Conservation (phyloP, 1,284 basidiomycete genomes). For the Cutaneotrichosporon spelunceum region DNA sequence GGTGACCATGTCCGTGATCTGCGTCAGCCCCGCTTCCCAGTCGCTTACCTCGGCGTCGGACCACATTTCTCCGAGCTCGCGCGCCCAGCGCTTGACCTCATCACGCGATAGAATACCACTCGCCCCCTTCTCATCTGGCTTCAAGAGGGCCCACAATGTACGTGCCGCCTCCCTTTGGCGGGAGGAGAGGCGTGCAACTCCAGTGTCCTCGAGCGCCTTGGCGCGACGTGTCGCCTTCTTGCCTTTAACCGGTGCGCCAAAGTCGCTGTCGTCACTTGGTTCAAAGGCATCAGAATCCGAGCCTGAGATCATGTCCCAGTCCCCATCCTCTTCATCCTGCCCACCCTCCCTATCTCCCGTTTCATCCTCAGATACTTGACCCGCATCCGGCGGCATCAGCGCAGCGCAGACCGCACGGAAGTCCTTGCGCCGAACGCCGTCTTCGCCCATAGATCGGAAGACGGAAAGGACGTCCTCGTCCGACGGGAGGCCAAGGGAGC, state of each 20-base stretch:
- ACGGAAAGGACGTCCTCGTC: conserved; percentile 50
- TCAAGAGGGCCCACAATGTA: conserved; percentile 48
- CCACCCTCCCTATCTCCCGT: background rate
- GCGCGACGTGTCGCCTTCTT: background rate
- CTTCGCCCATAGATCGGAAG: conserved; percentile 39
- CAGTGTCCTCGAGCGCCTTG: conserved; percentile 5
- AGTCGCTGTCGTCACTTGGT: conserved; percentile 23
- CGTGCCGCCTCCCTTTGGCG: conserved; percentile 41
- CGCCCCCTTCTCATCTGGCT: conserved; percentile 23
- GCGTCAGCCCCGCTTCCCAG: background rate
- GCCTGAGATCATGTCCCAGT: conserved; percentile 4
- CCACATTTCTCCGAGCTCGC: conserved; percentile 50
- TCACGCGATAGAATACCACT: conserved; percentile 35
- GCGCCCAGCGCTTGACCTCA: conserved; percentile 45
- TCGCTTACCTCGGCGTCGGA: conserved; percentile 47
- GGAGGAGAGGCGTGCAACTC: conserved; percentile 25
- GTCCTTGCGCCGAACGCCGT: conserved; percentile 35
- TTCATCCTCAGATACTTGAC: background rate
- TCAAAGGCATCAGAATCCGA: conserved; percentile 31
- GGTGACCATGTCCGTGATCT: conserved; percentile 51
- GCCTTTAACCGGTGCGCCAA: conserved; percentile 8
- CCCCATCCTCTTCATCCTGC: conserved; percentile 23
- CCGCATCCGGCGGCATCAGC: conserved; percentile 38
- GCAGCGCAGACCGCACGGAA: conserved; percentile 48
- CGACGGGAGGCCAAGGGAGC: conserved; percentile 39